phyloP scores from a whole-genome alignment of 2,329 filamentous ascomycete species.

The Xylaria sp. region DNA sequence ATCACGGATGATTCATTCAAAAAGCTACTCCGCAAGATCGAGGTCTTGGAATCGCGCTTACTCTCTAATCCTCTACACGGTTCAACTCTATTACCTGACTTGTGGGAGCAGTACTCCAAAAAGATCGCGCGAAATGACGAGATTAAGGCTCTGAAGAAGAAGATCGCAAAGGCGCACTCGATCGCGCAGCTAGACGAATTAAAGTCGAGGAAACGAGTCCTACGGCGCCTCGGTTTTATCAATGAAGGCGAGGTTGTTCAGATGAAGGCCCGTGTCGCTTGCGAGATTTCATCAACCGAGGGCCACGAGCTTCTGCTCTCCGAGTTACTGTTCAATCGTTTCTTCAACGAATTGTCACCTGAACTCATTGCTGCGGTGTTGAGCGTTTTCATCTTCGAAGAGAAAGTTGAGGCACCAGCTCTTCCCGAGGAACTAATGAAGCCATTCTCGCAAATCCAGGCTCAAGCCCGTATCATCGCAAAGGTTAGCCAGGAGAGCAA shows the following conservation, averaged over 20 bases:
- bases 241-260: slow-evolving; percentile 95
- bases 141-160: slow-evolving; percentile 88
- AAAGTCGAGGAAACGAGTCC: slow-evolving; percentile 92
- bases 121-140: slow-evolving; percentile 79
- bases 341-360: slow-evolving; percentile 94
- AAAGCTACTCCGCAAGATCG: slow-evolving; percentile 91
- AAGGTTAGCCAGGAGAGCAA: slow-evolving; percentile 97
- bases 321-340: slow-evolving; percentile 93
- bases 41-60: slow-evolving; percentile 90
- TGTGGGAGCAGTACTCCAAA: slow-evolving; percentile 84
- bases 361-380: slow-evolving; percentile 86
- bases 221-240: slow-evolving; percentile 93
- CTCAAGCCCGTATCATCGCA: slow-evolving; percentile 84
- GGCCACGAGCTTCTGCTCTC: slow-evolving; percentile 93
- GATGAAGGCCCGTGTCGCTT: slow-evolving; percentile 95
- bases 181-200: slow-evolving; percentile 95
- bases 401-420: slow-evolving; percentile 81
- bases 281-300: slow-evolving; percentile 89
- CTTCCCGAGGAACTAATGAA: slow-evolving; percentile 86
- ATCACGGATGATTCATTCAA: slow-evolving; percentile 94
- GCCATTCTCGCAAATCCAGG: slow-evolving; percentile 84
- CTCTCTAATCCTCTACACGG: slow-evolving; percentile 90
- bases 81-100: slow-evolving; percentile 78
- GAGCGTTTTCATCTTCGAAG: slow-evolving; percentile 96
- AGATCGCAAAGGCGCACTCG: slow-evolving; percentile 82